These are phyloP conservation scores for Diaporthe ampelina DNA, from an alignment of 2,329 filamentous ascomycete species.

Conservation along the genomic window DNA sequence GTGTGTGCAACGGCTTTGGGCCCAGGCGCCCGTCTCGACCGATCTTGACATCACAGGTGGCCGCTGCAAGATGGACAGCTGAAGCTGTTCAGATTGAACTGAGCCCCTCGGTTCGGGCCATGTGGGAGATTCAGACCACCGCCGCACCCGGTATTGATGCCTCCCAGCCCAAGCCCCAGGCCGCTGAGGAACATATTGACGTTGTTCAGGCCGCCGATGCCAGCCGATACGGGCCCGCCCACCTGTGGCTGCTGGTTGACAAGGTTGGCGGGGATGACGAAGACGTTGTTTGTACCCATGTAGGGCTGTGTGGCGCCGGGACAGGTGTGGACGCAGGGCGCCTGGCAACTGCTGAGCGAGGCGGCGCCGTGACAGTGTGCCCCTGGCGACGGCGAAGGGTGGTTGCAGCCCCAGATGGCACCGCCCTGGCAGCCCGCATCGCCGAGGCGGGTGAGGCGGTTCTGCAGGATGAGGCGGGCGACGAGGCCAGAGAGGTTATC, in stretches of 20 bases:
- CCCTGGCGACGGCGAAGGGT: background rate
- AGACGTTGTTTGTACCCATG: constrained; percentile 38
- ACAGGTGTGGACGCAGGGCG: constrained; percentile 36
- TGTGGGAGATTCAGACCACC: constrained; percentile 13
- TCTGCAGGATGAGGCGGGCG: constrained; percentile 40
- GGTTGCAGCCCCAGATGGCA: constrained; percentile 35
- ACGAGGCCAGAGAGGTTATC: constrained; percentile 35
- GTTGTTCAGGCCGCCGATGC: background rate
- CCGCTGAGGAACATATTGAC: constrained; percentile 36
- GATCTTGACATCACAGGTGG: constrained; percentile 16
- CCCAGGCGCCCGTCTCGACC: background rate
- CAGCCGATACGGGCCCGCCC: background rate
- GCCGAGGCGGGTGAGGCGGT: constrained; percentile 36
- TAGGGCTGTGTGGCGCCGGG: constrained; percentile 36
- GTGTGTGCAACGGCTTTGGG: background rate
- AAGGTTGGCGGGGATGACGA: constrained; percentile 34
- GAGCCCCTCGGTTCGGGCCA: constrained; percentile 1
- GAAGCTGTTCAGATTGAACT: constrained; percentile 17
- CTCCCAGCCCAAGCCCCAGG: constrained; percentile 15
- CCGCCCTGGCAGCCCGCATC: constrained; percentile 33
- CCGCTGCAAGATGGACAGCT: constrained; percentile 28
- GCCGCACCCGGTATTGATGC: constrained; percentile 2
- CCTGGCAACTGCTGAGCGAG: constrained; percentile 19
- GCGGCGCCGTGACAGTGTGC: background rate
- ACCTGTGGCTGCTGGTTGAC: constrained; percentile 30